Percentiles rank a stretch among this genome's conserved stretches.
Evolutionary conservation across 768 basidiomycete species (phyloP).

Genomic region (Dendrothele bispora): DNA sequence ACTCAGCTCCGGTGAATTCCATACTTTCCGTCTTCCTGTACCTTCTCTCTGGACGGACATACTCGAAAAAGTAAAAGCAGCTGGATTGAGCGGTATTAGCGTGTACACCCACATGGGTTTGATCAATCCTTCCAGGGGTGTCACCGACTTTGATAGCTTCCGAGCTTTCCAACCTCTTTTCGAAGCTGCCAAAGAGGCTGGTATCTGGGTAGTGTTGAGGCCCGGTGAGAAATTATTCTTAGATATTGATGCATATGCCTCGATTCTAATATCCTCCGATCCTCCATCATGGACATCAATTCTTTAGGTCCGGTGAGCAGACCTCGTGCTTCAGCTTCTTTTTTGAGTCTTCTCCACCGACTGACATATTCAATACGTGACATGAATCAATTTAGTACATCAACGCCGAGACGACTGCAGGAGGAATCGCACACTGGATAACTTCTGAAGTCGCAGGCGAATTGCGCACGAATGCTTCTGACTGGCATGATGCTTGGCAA

Average conservation of each 20-base stretch:
- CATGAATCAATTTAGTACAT: slow-evolving; percentile 28
- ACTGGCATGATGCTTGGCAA: slow-evolving; percentile 50
- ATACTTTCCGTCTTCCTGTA: slow-evolving; percentile 60
- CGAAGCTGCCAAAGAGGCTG: slow-evolving; percentile 52
- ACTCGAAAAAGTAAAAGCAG: slow-evolving; percentile 59
- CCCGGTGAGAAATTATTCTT: slow-evolving; percentile 39
- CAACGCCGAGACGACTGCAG: slow-evolving; percentile 62
- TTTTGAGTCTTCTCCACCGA: not conserved
- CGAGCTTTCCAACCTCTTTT: slow-evolving; percentile 50
- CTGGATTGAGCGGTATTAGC: slow-evolving; percentile 58
- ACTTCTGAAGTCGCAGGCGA: slow-evolving; percentile 49
- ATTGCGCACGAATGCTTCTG: slow-evolving; percentile 54
- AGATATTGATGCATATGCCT: not conserved
- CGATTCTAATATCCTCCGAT: not conserved
- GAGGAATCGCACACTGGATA: slow-evolving; percentile 56
- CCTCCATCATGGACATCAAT: not conserved
- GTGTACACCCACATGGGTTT: slow-evolving; percentile 63
- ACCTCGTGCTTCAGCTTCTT: slow-evolving; percentile 10
- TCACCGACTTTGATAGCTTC: slow-evolving; percentile 53
- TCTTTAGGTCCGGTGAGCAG: not conserved
- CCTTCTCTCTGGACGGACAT: slow-evolving; percentile 62
- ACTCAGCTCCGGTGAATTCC: slow-evolving; percentile 60
- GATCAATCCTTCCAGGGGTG: slow-evolving; percentile 52
- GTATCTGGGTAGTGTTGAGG: slow-evolving; percentile 57
- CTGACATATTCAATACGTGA: not conserved